phyloP scores from a whole-genome alignment of 1,284 basidiomycete genomes.

The Ustilago hordei region DNA sequence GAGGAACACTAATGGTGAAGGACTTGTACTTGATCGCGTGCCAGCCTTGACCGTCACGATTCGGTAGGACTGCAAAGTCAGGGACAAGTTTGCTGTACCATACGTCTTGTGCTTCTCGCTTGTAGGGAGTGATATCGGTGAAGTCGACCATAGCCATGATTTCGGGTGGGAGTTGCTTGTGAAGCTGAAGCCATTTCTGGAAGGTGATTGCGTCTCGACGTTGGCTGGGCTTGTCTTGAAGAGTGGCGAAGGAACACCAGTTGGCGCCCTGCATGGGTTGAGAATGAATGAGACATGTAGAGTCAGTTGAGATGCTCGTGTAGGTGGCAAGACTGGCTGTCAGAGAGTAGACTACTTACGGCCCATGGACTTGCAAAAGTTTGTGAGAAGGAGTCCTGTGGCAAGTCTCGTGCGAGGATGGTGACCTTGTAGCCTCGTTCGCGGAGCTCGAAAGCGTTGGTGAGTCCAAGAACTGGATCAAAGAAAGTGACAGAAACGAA shows the following conservation, averaged over 20 bases:
- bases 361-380: conserved; percentile 80
- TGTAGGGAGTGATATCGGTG: conserved; percentile 36
- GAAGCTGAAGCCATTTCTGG: conserved; percentile 43
- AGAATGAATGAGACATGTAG: background rate
- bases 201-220: conserved; percentile 52
- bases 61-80: conserved; percentile 30
- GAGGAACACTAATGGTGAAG: conserved; percentile 53
- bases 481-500: background rate
- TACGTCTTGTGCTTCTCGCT: conserved; percentile 32
- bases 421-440: conserved; percentile 73
- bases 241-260: conserved; percentile 76
- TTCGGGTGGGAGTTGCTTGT: conserved; percentile 41
- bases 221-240: conserved; percentile 35
- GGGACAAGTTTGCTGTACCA: conserved; percentile 54
- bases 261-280: conserved; percentile 73
- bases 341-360: conserved; percentile 36
- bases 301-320: background rate
- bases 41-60: conserved; percentile 21
- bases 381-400: conserved; percentile 75
- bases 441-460: conserved; percentile 70
- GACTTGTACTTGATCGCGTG: conserved; percentile 54
- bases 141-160: conserved; percentile 54
- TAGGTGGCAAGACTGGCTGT: background rate
- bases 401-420: conserved; percentile 77
- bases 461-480: conserved; percentile 71